phyloP scores from a whole-genome alignment of 768 basidiomycete species.

The Kondoa subrosea region DNA sequence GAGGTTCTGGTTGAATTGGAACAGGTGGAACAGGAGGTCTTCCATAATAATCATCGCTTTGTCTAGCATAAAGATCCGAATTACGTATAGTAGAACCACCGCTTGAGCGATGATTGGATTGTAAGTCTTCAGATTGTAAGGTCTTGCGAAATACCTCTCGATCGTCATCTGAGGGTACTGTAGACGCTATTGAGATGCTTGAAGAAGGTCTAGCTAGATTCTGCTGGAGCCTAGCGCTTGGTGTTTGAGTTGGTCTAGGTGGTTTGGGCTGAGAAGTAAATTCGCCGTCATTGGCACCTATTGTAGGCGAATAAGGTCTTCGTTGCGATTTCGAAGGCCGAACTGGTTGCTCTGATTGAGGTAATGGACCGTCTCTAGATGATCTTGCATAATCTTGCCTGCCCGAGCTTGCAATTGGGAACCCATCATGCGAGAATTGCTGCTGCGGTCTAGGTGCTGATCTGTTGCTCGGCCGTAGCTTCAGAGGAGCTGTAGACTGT shows the following conservation, averaged over 20 bases:
- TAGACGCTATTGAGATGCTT: neutral
- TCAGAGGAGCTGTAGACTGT: neutral
- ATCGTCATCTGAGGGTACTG: neutral
- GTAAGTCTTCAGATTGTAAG: too few species aligned
- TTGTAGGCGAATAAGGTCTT: neutral
- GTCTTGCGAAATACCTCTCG: too few species aligned
- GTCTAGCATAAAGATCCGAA: neutral
- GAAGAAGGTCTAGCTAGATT: neutral
- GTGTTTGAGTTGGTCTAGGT: neutral
- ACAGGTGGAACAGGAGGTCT: neutral
- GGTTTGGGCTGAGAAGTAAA: neutral
- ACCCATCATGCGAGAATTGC: neutral
- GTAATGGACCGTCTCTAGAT: neutral
- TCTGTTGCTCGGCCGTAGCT: neutral
- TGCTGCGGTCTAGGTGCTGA: neutral
- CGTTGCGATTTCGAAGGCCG: neutral
- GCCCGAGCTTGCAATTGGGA: neutral
- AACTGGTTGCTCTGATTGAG: neutral
- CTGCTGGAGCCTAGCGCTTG: neutral
- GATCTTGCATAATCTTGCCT: neutral
- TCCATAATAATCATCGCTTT: neutral
- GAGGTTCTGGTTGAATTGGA: neutral
- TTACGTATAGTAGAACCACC: too few species aligned
- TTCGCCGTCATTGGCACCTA: neutral
- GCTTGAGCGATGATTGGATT: neutral